Evolutionary conservation across 495 filamentous ascomycete genomes (phyloP).

Genomic region (Staphylotrichum longicolle): DNA sequence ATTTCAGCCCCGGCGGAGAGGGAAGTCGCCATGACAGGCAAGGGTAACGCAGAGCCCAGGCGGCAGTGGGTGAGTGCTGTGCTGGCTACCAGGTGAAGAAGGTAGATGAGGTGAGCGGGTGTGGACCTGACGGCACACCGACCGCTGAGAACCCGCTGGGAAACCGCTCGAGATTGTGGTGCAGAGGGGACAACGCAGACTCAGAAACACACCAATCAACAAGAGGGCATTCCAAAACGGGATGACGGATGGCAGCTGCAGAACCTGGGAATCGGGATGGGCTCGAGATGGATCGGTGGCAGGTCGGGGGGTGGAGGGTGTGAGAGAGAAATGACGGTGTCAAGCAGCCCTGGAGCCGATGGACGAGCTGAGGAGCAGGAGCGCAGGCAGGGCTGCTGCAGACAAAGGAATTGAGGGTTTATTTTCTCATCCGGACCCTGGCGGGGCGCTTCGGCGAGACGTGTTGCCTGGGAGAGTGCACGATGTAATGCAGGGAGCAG

Average conservation of each 20-base stretch:
- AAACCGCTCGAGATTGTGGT: background rate
- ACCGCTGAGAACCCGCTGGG: background rate
- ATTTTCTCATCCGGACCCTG: slow-evolving; percentile 17
- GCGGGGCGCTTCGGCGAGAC: slow-evolving; percentile 1
- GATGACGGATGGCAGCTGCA: too few relatives aligned
- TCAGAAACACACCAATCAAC: slow-evolving; percentile 3
- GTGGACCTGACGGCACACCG: background rate
- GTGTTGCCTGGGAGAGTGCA: slow-evolving; percentile 4
- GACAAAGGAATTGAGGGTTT: background rate
- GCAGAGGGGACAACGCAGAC: background rate
- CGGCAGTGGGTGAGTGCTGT: background rate
- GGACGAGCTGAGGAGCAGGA: too few relatives aligned
- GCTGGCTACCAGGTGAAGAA: background rate
- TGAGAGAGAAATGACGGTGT: too few relatives aligned
- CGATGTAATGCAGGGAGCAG: slow-evolving; percentile 17
- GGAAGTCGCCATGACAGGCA: slow-evolving; percentile 31
- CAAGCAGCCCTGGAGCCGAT: too few relatives aligned
- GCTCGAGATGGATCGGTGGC: background rate
- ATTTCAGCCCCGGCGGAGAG: slow-evolving; percentile 32
- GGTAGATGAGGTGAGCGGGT: too few relatives aligned
- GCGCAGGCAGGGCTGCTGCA: too few relatives aligned
- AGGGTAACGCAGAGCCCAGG: slow-evolving; percentile 3
- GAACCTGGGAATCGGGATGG: background rate
- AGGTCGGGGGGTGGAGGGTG: too few relatives aligned
- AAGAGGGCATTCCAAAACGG: too few relatives aligned